Evolutionary conservation across 139 green algal species (phyloP), one percentile per base, ranked within the genome.

Genomic region (Chlamydomonas sphaeroides): DNA sequence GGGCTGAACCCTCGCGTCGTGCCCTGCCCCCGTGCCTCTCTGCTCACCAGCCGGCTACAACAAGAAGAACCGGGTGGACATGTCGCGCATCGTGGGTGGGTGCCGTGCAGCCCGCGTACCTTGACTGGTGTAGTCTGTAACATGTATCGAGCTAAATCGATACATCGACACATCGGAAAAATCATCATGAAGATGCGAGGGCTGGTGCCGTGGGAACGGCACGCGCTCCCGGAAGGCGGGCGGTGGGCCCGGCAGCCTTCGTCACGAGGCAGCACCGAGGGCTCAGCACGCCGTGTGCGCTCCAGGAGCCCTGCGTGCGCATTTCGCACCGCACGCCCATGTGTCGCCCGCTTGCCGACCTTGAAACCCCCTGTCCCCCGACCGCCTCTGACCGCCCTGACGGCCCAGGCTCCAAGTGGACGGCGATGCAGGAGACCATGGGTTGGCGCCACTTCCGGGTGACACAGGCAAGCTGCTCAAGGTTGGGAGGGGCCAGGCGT

Each of bases 381-480:
- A 53, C 35, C 7, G 35, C 49, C 5, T 23, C 11, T 17, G 35
- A 17, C 32, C 14, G 21, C 65, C 20, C 28, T 8, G 21, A 20
- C 2, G 7, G n/a, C 35, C 7, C 80, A 91, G 86, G 79, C 26
- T 89, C 86, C 42, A 91, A 92, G 38, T 92, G 88, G 88, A 92
- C 88, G 26, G 86, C 88, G 5, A 91, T 92, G 88, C 70, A 91
- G 83, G 83, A 85, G 49, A 92, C 88, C 3, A 45, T 91, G 68
- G 88, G 88, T 11, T 92, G 88, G 88, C 59, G 86, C 3, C 88
- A 92, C 63, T 92, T 92, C 65, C 61, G 83, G 32, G 86, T 91
- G 0, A 73, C n/a, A n/a, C n/a, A n/a, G n/a, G n/a, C n/a, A n/a
- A n/a, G n/a, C n/a, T n/a, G n/a, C n/a, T 80, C 33, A 65, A 88